Evolutionary conservation across 2,329 filamentous ascomycete species (phyloP).

Genomic region (Tympanopsis confertula): DNA sequence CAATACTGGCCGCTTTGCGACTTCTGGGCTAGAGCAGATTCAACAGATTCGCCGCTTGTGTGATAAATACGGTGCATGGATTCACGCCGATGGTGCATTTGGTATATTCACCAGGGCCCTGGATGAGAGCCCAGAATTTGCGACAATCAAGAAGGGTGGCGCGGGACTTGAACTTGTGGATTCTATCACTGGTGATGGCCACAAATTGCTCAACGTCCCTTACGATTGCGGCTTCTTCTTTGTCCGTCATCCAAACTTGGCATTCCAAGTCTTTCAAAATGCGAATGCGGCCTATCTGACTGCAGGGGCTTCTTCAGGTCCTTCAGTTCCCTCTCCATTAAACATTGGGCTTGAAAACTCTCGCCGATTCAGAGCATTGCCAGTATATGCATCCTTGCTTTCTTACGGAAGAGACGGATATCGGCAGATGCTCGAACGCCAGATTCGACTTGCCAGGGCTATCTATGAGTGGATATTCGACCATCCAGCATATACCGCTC

Average conservation of each 20-base stretch:
- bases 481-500: conserved; percentile 51
- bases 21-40: conserved; percentile 43
- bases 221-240: conserved; percentile 91
- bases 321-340: conserved; percentile 62
- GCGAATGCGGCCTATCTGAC: conserved; percentile 74
- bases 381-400: conserved; percentile 69
- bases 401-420: conserved; percentile 65
- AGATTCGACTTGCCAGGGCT: conserved; percentile 59
- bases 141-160: conserved; percentile 31
- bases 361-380: conserved; percentile 78
- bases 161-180: conserved; percentile 71
- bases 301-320: conserved; percentile 17
- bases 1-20: conserved; percentile 77
- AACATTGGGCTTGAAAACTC: conserved; percentile 89
- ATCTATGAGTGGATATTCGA: conserved; percentile 53
- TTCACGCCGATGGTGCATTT: conserved; percentile 86
- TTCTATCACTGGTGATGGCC: conserved; percentile 75
- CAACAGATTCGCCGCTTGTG: conserved; percentile 54
- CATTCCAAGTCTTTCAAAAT: conserved; percentile 64
- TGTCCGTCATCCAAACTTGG: conserved; percentile 47
- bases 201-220: conserved; percentile 91
- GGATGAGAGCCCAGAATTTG: conserved; percentile 41
- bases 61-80: conserved; percentile 66
- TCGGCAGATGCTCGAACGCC: conserved; percentile 55
- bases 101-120: conserved; percentile 69